These are phyloP conservation scores for Rhizopogon hawkerae DNA, from an alignment of 1,284 basidiomycete genomes.

Conservation along the genomic window DNA sequence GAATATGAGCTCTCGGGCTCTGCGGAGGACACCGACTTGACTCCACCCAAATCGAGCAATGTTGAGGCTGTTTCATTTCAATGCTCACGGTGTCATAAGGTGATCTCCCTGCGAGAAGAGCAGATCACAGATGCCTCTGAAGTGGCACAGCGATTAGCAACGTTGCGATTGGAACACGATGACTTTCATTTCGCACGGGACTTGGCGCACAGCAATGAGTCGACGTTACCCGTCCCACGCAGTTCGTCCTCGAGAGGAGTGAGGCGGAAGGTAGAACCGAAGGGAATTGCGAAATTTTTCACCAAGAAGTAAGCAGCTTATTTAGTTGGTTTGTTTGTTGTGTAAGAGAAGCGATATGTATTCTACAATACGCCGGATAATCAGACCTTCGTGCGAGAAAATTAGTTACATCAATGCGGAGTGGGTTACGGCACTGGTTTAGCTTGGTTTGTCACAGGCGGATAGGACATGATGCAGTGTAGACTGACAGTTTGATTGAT, in stretches of 20 bases:
- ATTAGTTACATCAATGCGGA: background rate
- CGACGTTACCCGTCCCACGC: conserved; percentile 3
- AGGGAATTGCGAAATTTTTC: conserved; percentile 78
- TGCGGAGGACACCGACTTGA: background rate
- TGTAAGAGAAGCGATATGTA: background rate
- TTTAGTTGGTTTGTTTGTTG: background rate
- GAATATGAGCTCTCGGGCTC: conserved; percentile 13
- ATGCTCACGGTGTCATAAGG: conserved; percentile 49
- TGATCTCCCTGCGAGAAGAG: conserved; percentile 24
- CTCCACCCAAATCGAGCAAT: background rate
- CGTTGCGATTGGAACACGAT: conserved; percentile 63
- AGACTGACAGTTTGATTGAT: conserved; percentile 2
- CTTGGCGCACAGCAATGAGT: conserved; percentile 38
- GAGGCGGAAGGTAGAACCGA: conserved; percentile 30
- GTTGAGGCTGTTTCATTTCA: conserved; percentile 25
- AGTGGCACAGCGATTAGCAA: conserved; percentile 31
- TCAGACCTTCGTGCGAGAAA: background rate
- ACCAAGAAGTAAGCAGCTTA: conserved; percentile 25
- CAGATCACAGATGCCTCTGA: conserved; percentile 14
- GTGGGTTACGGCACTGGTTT: background rate
- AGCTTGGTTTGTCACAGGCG: background rate
- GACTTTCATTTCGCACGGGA: conserved; percentile 85
- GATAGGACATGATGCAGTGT: background rate
- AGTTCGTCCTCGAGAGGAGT: conserved; percentile 30
- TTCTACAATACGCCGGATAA: background rate